phyloP scores from a whole-genome alignment of 768 basidiomycete species.

The Kwoniella botswanensis region DNA sequence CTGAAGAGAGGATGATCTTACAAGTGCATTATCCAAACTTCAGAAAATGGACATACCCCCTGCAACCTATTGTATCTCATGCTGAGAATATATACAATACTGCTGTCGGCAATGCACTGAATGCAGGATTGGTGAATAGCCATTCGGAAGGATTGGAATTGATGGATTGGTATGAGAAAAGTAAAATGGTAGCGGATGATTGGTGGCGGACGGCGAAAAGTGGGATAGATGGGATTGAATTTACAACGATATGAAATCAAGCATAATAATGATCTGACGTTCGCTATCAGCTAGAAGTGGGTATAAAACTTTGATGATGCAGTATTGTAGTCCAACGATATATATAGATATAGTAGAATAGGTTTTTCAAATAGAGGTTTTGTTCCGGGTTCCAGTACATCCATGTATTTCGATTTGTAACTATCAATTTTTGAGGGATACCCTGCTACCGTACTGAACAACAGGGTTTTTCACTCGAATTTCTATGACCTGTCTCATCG shows the following conservation, averaged over 20 bases:
- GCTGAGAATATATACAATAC: neutral
- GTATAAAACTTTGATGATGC: no score
- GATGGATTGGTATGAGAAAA: neutral
- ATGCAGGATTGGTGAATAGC: neutral
- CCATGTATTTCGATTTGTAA: no score
- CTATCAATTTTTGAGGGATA: no score
- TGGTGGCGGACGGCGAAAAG: neutral
- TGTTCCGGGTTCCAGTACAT: no score
- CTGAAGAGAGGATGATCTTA: neutral
- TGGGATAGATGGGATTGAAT: neutral
- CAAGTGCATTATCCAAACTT: neutral
- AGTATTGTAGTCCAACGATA: no score
- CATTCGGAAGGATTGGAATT: neutral
- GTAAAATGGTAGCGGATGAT: neutral
- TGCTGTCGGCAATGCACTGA: neutral
- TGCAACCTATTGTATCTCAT: neutral
- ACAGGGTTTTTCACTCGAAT: no score
- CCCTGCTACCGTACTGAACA: no score
- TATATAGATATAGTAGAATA: no score
- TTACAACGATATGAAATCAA: neutral
- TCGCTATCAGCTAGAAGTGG: no score
- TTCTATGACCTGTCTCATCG: no score
- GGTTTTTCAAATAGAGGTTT: no score
- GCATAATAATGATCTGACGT: neutral
- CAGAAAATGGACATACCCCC: neutral